phyloP scores from a whole-genome alignment of 1,284 basidiomycete genomes.

The Coniferiporia weirii region DNA sequence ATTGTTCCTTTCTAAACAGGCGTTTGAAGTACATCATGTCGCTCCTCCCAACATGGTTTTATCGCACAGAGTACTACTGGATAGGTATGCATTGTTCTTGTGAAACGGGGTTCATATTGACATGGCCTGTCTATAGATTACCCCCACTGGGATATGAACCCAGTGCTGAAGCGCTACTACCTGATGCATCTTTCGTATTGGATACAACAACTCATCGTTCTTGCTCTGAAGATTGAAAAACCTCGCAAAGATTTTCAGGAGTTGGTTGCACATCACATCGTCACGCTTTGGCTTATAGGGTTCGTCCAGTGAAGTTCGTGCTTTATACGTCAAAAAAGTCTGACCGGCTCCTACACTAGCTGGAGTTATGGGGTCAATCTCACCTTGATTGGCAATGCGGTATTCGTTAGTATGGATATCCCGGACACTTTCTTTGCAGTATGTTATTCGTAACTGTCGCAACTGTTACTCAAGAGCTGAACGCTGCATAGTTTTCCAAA shows the following conservation, averaged over 20 bases:
- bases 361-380: constrained; percentile 86
- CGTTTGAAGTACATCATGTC: constrained; percentile 73
- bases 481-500: constrained; percentile 62
- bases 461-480: neutral
- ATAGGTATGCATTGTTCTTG: constrained; percentile 42
- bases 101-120: neutral
- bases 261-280: constrained; percentile 83
- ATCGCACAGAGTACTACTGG: constrained; percentile 79
- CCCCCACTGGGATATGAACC: constrained; percentile 86
- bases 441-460: neutral
- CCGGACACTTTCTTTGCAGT: constrained; percentile 82
- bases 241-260: constrained; percentile 90
- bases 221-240: constrained; percentile 84
- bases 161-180: constrained; percentile 87
- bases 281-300: constrained; percentile 95
- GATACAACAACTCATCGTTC: constrained; percentile 89
- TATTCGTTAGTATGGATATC: constrained; percentile 96
- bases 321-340: neutral
- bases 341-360: constrained; percentile 31
- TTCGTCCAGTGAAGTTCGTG: constrained; percentile 30
- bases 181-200: constrained; percentile 88
- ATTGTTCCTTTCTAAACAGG: neutral
- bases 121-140: constrained; percentile 48
- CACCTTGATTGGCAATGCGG: constrained; percentile 87
- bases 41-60: constrained; percentile 87